These are phyloP conservation scores for Pleurotus cornucopiae DNA, from an alignment of 768 basidiomycete genomes.

Conservation along the genomic window DNA sequence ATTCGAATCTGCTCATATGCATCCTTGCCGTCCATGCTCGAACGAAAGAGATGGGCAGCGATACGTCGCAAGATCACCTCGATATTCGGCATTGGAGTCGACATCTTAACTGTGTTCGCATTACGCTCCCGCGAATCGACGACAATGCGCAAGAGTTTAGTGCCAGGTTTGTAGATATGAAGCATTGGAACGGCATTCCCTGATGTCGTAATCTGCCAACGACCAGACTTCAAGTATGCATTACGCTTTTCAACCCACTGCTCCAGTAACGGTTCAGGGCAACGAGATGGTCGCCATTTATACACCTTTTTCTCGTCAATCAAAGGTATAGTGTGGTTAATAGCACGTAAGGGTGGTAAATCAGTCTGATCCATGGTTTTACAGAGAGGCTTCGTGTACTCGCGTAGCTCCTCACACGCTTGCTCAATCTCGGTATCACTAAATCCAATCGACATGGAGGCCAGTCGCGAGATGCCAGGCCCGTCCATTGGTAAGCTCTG, in stretches of 20 bases:
- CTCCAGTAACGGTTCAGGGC: conserved; percentile 29
- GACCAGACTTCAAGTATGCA: conserved; percentile 22
- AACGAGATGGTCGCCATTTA: conserved; percentile 28
- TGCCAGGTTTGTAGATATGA: conserved; percentile 4
- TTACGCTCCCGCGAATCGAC: too few relatives aligned
- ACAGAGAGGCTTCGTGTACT: conserved; percentile 22
- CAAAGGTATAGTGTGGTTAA: conserved; percentile 39
- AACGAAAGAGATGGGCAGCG: too few relatives aligned
- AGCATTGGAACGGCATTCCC: conserved; percentile 30
- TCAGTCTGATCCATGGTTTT: conserved; percentile 22
- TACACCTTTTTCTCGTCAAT: conserved; percentile 29
- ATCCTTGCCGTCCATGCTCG: conserved; percentile 24
- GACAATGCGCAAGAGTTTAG: too few relatives aligned
- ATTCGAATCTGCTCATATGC: conserved; percentile 39
- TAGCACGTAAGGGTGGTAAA: conserved; percentile 30
- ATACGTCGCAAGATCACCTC: too few relatives aligned
- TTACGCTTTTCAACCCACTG: conserved; percentile 27
- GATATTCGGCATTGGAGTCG: too few relatives aligned
- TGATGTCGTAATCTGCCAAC: conserved; percentile 24
- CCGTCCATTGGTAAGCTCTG: conserved; percentile 17
- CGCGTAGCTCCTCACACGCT: conserved; percentile 10
- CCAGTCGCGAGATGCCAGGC: neutral
- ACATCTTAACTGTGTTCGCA: too few relatives aligned
- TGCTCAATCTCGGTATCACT: too few relatives aligned
- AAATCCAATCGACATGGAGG: too few relatives aligned